Base-by-base conservation (phyloP, 805 yeast species). In the Priceomyces haplophilus region DNA sequence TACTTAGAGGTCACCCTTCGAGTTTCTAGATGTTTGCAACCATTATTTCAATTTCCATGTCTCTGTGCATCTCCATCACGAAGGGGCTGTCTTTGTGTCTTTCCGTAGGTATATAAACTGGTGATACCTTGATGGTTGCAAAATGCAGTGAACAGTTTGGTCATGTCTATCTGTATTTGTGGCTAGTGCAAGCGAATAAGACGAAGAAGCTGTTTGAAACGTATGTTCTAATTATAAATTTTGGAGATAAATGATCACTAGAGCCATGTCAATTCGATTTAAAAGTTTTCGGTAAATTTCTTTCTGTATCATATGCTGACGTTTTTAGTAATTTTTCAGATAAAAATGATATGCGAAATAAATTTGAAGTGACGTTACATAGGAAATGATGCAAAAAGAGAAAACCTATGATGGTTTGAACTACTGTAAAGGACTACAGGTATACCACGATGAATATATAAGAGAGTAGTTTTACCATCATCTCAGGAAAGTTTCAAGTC, bases 291-390 rank as follows among this genome's bases (percentile, higher is more conserved):
- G 31, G 31, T 27, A 5, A 4, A 11, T 27, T 27, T 27, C 31
- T 12, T n/a, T 27, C n/a, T 11, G 31, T 27, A 27, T 27, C 10
- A 5, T 5, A 4, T 12, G 8, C 7, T 27, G 5, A 32, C n/a
- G 15, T 17, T 32, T 32, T 32, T 32, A 32, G 35, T 32, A 32
- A 32, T 32, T 32, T 32, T 32, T 6, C 17, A 32, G 35, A 32
- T 32, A 32, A 32, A 32, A 12, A 15, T 32, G 35, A 32, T 32
- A 32, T 32, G 35, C 35, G 35, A 32, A 11, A 19, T 15, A 32
- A 32, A 32, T 32, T 32, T 6, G 12, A 15, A n/a, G 17, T 32
- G 35, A 32, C 35, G 7, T 27, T 4, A 15, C 5, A 4, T 15
- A 16, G 7, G n/a, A 32, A 32, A 32, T 32, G 35, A 32, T 32